These are phyloP conservation scores for Leishmania braziliensis DNA, from an alignment of 208 protist species.

Conservation along the genomic window DNA sequence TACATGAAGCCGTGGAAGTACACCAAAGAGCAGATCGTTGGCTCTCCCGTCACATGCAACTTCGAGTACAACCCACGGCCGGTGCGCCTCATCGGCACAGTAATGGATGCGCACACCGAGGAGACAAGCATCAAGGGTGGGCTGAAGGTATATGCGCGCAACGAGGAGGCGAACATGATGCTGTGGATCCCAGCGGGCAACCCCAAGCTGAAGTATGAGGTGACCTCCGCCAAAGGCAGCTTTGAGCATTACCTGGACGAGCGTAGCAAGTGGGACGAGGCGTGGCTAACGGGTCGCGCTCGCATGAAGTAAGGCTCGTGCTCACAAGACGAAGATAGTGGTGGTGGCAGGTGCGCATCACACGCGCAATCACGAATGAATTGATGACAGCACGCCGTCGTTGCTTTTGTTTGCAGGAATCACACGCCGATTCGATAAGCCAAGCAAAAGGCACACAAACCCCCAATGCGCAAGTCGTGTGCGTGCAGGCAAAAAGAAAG, in stretches of 20 bases:
- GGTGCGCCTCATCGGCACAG: constrained; percentile 87
- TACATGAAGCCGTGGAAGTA: constrained; percentile 89
- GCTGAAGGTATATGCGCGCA: constrained; percentile 89
- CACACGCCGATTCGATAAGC: too few species aligned
- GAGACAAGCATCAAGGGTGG: constrained; percentile 92
- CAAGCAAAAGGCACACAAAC: too few species aligned
- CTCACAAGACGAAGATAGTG: not conserved
- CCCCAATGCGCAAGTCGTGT: not conserved
- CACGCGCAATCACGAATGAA: not conserved
- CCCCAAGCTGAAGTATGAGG: constrained; percentile 89
- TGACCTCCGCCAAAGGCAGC: constrained; percentile 79
- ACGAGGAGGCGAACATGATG: constrained; percentile 93
- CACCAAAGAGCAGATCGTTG: constrained; percentile 91
- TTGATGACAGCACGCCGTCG: not conserved
- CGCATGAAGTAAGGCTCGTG: constrained; percentile 75
- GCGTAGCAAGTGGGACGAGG: constrained; percentile 92
- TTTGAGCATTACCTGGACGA: constrained; percentile 92
- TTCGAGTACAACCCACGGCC: constrained; percentile 92
- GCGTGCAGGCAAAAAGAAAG: not conserved
- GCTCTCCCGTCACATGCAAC: constrained; percentile 84
- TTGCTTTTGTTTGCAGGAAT: not conserved
- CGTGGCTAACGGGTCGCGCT: constrained; percentile 88
- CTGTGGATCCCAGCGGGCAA: constrained; percentile 88
- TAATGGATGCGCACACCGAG: constrained; percentile 90
- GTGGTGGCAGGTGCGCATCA: not conserved